Percentiles rank a stretch among this genome's conserved stretches.
These are phyloP conservation scores for Talaromyces piceae DNA, from an alignment of 2,329 filamentous ascomycete species.

Conservation along the genomic window DNA sequence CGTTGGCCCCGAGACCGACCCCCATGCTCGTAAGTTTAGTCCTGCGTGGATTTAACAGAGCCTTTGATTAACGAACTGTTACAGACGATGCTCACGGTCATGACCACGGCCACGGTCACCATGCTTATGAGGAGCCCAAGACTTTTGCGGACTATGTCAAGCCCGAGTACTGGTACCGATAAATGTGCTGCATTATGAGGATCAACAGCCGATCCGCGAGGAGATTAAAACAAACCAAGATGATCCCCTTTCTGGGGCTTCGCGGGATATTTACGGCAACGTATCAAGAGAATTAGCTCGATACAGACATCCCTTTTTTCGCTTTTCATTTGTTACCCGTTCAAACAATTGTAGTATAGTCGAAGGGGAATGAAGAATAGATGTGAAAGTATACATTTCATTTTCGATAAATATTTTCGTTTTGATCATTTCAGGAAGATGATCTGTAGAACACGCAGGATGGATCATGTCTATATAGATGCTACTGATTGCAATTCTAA, in stretches of 20 bases:
- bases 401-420: neutral
- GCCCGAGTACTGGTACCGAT: constrained; percentile 80
- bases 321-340: constrained; percentile 16
- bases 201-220: neutral
- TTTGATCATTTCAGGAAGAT: too few relatives aligned
- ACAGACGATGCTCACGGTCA: constrained; percentile 10
- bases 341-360: constrained; percentile 11
- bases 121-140: constrained; percentile 70
- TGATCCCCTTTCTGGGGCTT: neutral
- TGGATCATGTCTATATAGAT: too few relatives aligned
- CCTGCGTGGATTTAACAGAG: neutral
- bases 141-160: constrained; percentile 94
- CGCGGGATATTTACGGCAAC: neutral
- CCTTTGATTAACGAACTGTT: neutral
- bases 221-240: neutral
- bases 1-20: constrained; percentile 71
- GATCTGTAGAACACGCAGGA: too few relatives aligned
- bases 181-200: constrained; percentile 19
- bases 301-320: constrained; percentile 1
- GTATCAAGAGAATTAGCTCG: constrained; percentile 2
- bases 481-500: too few relatives aligned
- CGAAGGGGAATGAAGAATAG: constrained; percentile 10
- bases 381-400: constrained; percentile 1
- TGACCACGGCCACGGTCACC: constrained; percentile 35
- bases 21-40: constrained; percentile 45